Base-by-base conservation (phyloP, 2,329 filamentous ascomycete genomes). In the Colletotrichum tamarilloi region DNA sequence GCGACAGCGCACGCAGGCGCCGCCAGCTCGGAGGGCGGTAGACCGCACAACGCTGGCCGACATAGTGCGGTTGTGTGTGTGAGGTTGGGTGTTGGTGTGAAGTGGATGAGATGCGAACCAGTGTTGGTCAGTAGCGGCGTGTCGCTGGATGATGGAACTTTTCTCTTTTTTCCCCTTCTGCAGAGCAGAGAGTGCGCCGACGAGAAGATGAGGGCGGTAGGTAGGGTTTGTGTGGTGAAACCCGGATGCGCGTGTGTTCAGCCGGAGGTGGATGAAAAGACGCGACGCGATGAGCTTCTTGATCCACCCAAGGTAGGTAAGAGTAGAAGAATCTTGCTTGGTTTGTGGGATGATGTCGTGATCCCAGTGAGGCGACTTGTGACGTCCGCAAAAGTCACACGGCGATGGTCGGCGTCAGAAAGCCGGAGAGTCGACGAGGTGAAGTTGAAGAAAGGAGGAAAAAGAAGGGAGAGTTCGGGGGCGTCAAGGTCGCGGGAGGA, bases 1-100 rank as follows among this genome's bases (percentile, higher is more conserved):
- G 80, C 89, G 88, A 81, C 89, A 91, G 81, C 89, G 88, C 76
- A 91, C 89, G 76, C 89, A 91, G 77, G 89, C 89, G 77, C 88
- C 89, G 79, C 89, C 89, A 80, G 89, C 89, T 79, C 89, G 85
- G 68, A 90, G 87, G 81, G 89, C 89, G 76, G 89, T 91, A 77
- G 87, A 87, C 82, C 89, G 87, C 78, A 88, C 86, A 75, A 87
- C 80, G 77, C 80, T 84, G 62, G 83, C 81, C 69, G 86, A 82
- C 87, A 88, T 88, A 78, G 70, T 76, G 56, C 35, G 42, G 19
- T 22, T 53, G 56, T 46, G 19, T 26, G 62, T 19, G 26, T 22
- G 62, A 65, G 30, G 38, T 42, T 19, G 38, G 55, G 52, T 19
- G 12, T 55, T 26, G n/a, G 19, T 42, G 35, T 26, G 5, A 24